Percentiles rank a stretch among this genome's conserved stretches.
phyloP scores from a whole-genome alignment of 2,329 filamentous ascomycete species.

The Aureobasidium subglaciale region DNA sequence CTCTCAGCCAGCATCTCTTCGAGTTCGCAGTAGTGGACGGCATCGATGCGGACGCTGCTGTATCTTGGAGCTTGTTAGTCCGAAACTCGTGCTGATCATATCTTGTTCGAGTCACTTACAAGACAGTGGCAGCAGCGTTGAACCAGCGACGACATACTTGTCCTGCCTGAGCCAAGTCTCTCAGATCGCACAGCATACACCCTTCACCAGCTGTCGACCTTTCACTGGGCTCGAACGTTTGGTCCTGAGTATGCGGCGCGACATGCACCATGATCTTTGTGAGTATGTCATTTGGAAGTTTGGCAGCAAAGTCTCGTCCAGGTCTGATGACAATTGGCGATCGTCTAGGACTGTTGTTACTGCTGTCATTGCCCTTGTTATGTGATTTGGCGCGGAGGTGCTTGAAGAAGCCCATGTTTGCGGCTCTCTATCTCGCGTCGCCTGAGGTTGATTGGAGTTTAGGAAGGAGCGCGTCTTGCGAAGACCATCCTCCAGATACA shows the following conservation, averaged over 20 bases:
- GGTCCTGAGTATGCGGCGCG: conserved; percentile 74
- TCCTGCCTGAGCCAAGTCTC: conserved; percentile 75
- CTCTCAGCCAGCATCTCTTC: conserved; percentile 74
- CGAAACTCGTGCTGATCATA: not conserved
- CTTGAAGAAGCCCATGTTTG: conserved; percentile 43
- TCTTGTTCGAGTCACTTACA: conserved; percentile 48
- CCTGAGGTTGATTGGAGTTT: conserved; percentile 8
- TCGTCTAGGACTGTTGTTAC: conserved; percentile 22
- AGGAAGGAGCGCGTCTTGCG: conserved; percentile 1
- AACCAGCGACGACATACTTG: conserved; percentile 69
- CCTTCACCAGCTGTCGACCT: conserved; percentile 68
- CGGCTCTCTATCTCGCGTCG: not conserved
- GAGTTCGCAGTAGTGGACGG: conserved; percentile 87
- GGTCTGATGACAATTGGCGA: conserved; percentile 18
- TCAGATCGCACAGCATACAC: conserved; percentile 90
- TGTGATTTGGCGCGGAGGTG: conserved; percentile 40
- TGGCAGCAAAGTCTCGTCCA: conserved; percentile 37
- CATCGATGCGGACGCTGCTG: conserved; percentile 83
- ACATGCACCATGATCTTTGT: conserved; percentile 72
- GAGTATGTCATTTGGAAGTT: conserved; percentile 62
- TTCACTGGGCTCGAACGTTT: conserved; percentile 75
- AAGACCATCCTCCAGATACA: conserved; percentile 1
- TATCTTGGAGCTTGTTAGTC: conserved; percentile 50
- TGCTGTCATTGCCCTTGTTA: conserved; percentile 32
- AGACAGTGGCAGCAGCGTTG: conserved; percentile 45